Conservation (phyloP, 176 grass and related monocot genomes). For the Poa annua region DNA sequence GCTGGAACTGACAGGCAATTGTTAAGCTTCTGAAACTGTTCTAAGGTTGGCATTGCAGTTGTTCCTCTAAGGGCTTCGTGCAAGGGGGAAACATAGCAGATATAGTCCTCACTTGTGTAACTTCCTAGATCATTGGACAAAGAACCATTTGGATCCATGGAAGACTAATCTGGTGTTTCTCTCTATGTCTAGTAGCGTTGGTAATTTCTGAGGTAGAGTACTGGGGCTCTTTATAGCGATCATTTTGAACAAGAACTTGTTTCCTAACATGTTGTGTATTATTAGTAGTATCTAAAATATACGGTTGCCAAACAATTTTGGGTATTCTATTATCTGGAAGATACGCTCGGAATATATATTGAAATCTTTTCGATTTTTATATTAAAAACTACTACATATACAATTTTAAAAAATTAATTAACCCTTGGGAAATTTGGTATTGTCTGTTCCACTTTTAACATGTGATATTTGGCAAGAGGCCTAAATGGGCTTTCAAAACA, state of each 20-base stretch:
- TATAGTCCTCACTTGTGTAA: neutral
- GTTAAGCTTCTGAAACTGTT: constrained; percentile 5
- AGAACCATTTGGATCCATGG: constrained; percentile 14
- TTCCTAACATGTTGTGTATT: neutral
- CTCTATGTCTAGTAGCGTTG: neutral
- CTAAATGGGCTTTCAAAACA: too few relatives aligned
- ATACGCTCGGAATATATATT: neutral
- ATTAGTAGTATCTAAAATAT: neutral
- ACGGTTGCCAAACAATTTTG: neutral
- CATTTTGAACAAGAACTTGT: neutral
- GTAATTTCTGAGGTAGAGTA: neutral
- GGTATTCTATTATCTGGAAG: neutral
- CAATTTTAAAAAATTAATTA: too few relatives aligned
- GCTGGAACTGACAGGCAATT: neutral
- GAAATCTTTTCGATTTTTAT: too few relatives aligned
- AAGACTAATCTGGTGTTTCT: neutral
- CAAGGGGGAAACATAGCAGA: neutral
- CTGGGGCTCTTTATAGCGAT: neutral
- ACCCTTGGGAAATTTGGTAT: too few relatives aligned
- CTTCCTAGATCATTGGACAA: neutral
- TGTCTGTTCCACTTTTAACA: too few relatives aligned
- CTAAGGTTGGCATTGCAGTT: neutral
- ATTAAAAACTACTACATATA: too few relatives aligned
- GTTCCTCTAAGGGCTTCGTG: constrained; percentile 6
- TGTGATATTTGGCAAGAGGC: too few relatives aligned